Evolutionary conservation across 1,284 basidiomycete genomes (phyloP).

Genomic region (Coniferiporia sulphurascens): DNA sequence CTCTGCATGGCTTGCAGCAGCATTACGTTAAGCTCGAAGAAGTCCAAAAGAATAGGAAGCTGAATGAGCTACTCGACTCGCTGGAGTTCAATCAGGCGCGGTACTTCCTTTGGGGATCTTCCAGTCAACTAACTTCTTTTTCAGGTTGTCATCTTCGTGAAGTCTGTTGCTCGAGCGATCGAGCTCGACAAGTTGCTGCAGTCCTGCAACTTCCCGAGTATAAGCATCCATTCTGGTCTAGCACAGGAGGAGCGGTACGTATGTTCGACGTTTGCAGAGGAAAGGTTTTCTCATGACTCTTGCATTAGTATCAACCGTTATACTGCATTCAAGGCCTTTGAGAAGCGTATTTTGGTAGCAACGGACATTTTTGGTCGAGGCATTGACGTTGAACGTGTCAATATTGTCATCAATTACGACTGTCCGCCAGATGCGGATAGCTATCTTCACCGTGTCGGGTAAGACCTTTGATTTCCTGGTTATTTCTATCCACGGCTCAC

Average conservation of each 20-base stretch:
- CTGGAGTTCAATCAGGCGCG: constrained; percentile 97
- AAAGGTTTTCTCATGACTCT: constrained; percentile 13
- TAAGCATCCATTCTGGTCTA: constrained; percentile 94
- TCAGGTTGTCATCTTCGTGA: constrained; percentile 98
- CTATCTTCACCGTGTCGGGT: constrained; percentile 98
- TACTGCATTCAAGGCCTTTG: constrained; percentile 98
- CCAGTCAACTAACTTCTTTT: constrained; percentile 5
- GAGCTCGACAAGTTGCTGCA: constrained; percentile 95
- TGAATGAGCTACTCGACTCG: constrained; percentile 94
- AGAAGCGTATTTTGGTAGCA: constrained; percentile 97
- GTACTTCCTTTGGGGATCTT: neutral
- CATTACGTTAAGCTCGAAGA: constrained; percentile 98
- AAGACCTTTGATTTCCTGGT: constrained; percentile 23
- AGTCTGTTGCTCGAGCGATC: constrained; percentile 94
- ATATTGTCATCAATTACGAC: constrained; percentile 96
- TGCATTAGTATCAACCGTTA: constrained; percentile 84
- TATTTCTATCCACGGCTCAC: neutral
- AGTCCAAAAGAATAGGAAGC: constrained; percentile 92
- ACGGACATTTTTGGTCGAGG: constrained; percentile 97
- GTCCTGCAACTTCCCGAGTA: constrained; percentile 98
- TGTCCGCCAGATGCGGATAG: constrained; percentile 96
- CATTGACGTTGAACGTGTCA: constrained; percentile 96
- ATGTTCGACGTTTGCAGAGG: constrained; percentile 8
- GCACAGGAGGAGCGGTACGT: constrained; percentile 92
- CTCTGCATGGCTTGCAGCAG: constrained; percentile 97